phyloP scores from a whole-genome alignment of 371 early-diverging fungal genomes.

The Saksenaea vasiformis region DNA sequence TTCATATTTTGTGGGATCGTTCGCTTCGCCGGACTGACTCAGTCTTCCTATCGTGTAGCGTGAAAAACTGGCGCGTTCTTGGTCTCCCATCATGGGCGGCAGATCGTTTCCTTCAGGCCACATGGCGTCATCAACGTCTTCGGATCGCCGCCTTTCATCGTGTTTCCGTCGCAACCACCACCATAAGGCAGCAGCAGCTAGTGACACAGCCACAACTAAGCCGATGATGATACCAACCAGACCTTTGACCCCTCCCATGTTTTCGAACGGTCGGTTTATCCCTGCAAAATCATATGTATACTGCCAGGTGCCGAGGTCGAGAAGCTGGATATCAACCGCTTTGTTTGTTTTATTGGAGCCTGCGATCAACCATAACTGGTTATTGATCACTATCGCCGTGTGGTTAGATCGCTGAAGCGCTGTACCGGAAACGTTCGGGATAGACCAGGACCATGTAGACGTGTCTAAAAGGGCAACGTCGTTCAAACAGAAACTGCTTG shows the following conservation, averaged over 20 bases:
- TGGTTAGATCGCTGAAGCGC: slow-evolving; percentile 29
- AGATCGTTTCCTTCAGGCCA: background rate
- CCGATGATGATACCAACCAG: slow-evolving; percentile 21
- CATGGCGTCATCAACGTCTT: background rate
- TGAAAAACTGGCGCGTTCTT: background rate
- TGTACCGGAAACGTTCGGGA: slow-evolving; percentile 7
- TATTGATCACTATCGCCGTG: slow-evolving; percentile 22
- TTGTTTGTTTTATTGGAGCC: slow-evolving; percentile 21
- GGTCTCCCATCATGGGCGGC: background rate
- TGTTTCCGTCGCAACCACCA: background rate
- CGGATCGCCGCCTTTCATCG: background rate
- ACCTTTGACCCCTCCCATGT: slow-evolving; percentile 20
- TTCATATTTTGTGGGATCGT: background rate
- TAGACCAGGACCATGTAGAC: slow-evolving; percentile 14
- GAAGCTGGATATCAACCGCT: slow-evolving; percentile 31
- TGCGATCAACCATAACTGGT: slow-evolving; percentile 28
- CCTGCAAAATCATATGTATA: slow-evolving; percentile 15
- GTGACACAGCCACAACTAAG: slow-evolving; percentile 4
- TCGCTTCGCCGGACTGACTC: background rate
- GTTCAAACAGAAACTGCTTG: slow-evolving; percentile 18
- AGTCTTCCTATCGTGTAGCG: background rate
- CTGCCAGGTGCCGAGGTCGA: slow-evolving; percentile 22
- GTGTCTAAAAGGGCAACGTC: slow-evolving; percentile 28
- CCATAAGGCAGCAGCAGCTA: background rate
- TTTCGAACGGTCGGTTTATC: background rate